Base-by-base conservation (phyloP, 1,284 basidiomycete species). In the Jaminaea rosea region DNA sequence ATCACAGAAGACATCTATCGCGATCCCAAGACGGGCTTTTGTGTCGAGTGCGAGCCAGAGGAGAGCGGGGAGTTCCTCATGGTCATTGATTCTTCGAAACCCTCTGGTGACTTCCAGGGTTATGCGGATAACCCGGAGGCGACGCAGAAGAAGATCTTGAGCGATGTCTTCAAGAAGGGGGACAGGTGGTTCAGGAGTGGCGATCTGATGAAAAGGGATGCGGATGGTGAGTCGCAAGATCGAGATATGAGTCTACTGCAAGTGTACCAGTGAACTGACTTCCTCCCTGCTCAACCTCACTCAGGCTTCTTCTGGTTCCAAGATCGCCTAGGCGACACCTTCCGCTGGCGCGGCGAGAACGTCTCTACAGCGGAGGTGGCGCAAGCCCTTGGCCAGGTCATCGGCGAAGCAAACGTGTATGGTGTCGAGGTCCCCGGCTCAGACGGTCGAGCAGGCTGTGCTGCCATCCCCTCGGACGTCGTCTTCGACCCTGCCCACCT, bases 391-490 rank as follows among this genome's bases (percentile, higher is more conserved):
- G 74, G 72, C 7, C 62, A 66, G 24, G 53, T 73, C 0, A 62
- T 73, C 2, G 56, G 59, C 11, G 73, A 75, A 48, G 69, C 67
- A 4, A 74, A 72, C 48, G 74, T 75, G 7, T 75, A 75, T 49
- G 74, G 74, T 17, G 73, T 75, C 7, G 54, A 72, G 8, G 73
- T 75, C 0, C 74, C 74, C 26, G 44, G 52, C 2, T 67, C 75
- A 55, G 74, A 75, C 36, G 74, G 74, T 4, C 58, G 73, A 3
- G 74, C 74, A 3, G 74, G 74, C 6, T 75, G 74, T 49, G 74
- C 70, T 2, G 74, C 74, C 5, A 72, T 75, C 32, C 73, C 74
- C 3, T 23, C 47, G 13, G 49, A 56, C 32, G 42, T 48, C 9
- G 39, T 50, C 1, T n/a, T 73, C 29, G 72, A 75, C 59, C 62